Conservation (phyloP, 108 stramenopile species). For the Cyclotella choctawhatcheeana region DNA sequence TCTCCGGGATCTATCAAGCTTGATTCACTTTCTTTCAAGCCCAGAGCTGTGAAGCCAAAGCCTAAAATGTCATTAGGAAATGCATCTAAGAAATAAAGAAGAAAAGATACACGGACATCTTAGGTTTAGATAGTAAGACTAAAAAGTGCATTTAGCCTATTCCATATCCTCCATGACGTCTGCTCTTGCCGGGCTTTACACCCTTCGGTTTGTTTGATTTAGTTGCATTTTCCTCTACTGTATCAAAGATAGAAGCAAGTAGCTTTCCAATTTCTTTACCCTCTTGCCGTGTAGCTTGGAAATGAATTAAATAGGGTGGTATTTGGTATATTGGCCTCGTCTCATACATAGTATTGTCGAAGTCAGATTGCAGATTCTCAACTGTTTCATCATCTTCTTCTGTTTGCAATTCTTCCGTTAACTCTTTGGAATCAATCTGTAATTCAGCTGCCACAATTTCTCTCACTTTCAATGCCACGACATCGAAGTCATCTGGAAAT, state of each 20-base stretch:
- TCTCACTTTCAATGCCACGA: constrained; percentile 47
- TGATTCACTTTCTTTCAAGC: constrained; percentile 49
- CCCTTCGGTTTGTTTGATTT: constrained; percentile 64
- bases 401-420: neutral
- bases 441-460: constrained; percentile 42
- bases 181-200: constrained; percentile 78
- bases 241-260: constrained; percentile 61
- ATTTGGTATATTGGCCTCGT: constrained; percentile 79
- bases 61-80: constrained; percentile 33
- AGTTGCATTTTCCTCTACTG: constrained; percentile 52
- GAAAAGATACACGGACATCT: too few relatives aligned
- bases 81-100: neutral
- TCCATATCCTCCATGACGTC: constrained; percentile 84
- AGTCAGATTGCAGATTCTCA: constrained; percentile 15
- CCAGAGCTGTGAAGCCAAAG: constrained; percentile 33
- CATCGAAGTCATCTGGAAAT: constrained; percentile 52
- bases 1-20: constrained; percentile 41
- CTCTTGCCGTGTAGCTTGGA: constrained; percentile 63
- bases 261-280: constrained; percentile 76
- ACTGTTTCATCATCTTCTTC: constrained; percentile 16
- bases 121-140: too few relatives aligned
- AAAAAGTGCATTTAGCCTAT: constrained; percentile 73
- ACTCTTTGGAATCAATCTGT: neutral
- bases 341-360: neutral
- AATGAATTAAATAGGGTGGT: constrained; percentile 61